Evolutionary conservation across 176 grass and related monocot species (phyloP).

Genomic region (Hyparrhenia diplandra): DNA sequence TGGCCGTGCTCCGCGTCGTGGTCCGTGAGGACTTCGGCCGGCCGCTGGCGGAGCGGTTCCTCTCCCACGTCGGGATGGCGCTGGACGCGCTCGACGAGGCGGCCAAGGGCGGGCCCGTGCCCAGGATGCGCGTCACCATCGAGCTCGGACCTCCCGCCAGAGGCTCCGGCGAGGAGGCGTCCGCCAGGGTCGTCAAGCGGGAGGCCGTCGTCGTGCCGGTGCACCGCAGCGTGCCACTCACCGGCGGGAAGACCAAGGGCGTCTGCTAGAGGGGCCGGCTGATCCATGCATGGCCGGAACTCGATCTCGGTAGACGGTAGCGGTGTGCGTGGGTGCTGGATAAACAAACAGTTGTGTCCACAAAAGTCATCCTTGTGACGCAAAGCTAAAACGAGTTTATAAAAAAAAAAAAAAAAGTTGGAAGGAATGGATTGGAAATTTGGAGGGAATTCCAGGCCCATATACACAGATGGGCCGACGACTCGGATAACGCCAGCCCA

Average conservation of each 20-base stretch:
- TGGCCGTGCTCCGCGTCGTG: slow-evolving; percentile 68
- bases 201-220: slow-evolving; percentile 21
- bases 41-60: slow-evolving; percentile 50
- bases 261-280: slow-evolving; percentile 43
- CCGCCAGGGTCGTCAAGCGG: slow-evolving; percentile 44
- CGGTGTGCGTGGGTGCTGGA: too few species aligned
- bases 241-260: slow-evolving; percentile 69
- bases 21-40: slow-evolving; percentile 74
- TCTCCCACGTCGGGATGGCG: slow-evolving; percentile 48
- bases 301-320: background rate
- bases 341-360: too few species aligned
- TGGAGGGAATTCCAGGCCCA: too few species aligned
- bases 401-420: too few species aligned
- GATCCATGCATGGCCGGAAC: background rate
- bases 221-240: slow-evolving; percentile 46
- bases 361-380: too few species aligned
- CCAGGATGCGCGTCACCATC: slow-evolving; percentile 45
- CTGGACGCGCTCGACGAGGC: slow-evolving; percentile 42
- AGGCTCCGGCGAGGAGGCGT: slow-evolving; percentile 30
- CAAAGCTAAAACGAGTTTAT: too few species aligned
- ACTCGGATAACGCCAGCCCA: too few species aligned
- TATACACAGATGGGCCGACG: too few species aligned
- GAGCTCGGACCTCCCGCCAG: slow-evolving; percentile 37
- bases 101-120: slow-evolving; percentile 27
- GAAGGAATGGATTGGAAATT: too few species aligned